Percentiles rank a stretch among this genome's conserved stretches.
Evolutionary conservation across 169 alveolate genomes (phyloP).

Genomic region (Prorocentrum cordatum): DNA sequence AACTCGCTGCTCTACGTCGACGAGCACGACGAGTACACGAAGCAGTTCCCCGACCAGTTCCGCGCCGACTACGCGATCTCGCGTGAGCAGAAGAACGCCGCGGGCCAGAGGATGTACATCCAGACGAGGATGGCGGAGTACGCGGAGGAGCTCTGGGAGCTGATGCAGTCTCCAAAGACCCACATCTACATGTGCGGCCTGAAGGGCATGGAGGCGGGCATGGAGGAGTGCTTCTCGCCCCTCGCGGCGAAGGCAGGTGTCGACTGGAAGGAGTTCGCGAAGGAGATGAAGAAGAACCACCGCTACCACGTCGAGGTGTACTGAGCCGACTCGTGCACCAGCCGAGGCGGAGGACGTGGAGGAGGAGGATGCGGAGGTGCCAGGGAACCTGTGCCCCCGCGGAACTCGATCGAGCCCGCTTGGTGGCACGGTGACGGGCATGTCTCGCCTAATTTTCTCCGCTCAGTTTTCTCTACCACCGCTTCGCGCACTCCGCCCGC

Average conservation of each 20-base stretch:
- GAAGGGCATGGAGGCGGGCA: constrained; percentile 53
- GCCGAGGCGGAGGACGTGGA: no score
- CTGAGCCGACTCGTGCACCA: no score
- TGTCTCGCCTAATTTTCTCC: no score
- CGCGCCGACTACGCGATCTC: constrained; percentile 51
- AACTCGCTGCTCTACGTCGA: constrained; percentile 38
- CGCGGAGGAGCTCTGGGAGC: constrained; percentile 57
- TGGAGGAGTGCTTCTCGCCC: constrained; percentile 43
- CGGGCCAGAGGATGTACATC: constrained; percentile 64
- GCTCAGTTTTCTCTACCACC: no score
- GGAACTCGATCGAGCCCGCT: no score
- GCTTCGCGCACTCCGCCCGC: no score
- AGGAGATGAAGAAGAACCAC: no score
- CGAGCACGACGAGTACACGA: constrained; percentile 56
- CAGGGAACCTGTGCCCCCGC: no score
- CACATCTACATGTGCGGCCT: constrained; percentile 59
- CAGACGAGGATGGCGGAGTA: constrained; percentile 66
- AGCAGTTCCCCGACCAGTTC: constrained; percentile 40
- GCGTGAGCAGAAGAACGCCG: constrained; percentile 57
- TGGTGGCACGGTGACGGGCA: no score
- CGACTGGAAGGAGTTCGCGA: background rate
- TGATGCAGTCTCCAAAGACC: constrained; percentile 51
- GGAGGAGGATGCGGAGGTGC: no score
- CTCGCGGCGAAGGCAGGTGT: constrained; percentile 35
- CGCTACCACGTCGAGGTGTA: no score